Evolutionary conservation across 306 rosid genomes (phyloP).

Genomic region (Vachellia collinsii): DNA sequence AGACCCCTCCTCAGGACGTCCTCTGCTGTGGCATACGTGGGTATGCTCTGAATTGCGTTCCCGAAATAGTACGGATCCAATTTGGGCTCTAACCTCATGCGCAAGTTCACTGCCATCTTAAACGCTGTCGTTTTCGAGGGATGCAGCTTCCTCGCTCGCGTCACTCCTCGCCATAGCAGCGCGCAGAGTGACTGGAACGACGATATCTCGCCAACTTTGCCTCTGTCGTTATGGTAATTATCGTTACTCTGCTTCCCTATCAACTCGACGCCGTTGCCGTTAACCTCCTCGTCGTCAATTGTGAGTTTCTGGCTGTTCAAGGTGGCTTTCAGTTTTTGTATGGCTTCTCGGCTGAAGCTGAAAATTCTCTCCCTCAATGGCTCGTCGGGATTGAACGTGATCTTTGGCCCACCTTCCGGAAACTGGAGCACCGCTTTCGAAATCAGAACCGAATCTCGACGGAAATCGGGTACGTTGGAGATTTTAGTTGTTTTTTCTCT

Average conservation of each 20-base stretch:
- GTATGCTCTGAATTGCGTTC: slow-evolving; percentile 88
- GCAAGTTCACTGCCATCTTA: slow-evolving; percentile 85
- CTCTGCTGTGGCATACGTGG: slow-evolving; percentile 55
- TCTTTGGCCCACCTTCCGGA: slow-evolving; percentile 71
- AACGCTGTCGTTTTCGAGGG: slow-evolving; percentile 66
- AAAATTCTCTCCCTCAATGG: slow-evolving; percentile 72
- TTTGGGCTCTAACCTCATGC: slow-evolving; percentile 72
- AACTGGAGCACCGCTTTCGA: slow-evolving; percentile 66
- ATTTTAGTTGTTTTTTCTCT: slow-evolving; percentile 36
- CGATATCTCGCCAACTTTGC: slow-evolving; percentile 65
- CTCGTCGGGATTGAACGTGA: slow-evolving; percentile 61
- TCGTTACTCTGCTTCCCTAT: slow-evolving; percentile 64
- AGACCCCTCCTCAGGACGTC: slow-evolving; percentile 60
- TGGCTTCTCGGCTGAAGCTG: slow-evolving; percentile 73
- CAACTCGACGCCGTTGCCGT: slow-evolving; percentile 42
- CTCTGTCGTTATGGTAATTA: slow-evolving; percentile 23
- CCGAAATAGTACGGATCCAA: slow-evolving; percentile 79
- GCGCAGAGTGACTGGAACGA: slow-evolving; percentile 88
- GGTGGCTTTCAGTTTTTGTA: slow-evolving; percentile 59
- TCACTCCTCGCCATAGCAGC: slow-evolving; percentile 75
- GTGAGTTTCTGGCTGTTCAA: slow-evolving; percentile 43
- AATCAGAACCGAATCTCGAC: slow-evolving; percentile 53
- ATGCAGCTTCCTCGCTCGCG: slow-evolving; percentile 76
- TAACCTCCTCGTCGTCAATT: background rate
- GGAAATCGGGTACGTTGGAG: slow-evolving; percentile 60